Evolutionary conservation across 257 asterid genomes (phyloP), one percentile per base, ranked within the genome.

Genomic region (Cordia subcordata): DNA sequence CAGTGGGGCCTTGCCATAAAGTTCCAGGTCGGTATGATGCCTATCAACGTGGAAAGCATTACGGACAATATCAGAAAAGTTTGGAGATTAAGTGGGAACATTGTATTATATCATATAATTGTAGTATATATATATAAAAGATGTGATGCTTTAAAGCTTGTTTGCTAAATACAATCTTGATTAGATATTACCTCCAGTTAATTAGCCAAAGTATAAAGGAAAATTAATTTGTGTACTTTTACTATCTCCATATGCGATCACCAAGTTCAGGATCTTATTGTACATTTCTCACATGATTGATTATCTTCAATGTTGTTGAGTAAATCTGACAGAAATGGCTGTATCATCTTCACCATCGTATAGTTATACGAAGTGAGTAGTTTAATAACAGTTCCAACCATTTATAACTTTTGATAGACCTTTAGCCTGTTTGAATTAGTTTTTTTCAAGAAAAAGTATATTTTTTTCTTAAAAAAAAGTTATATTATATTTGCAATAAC

Each of bases 1-100:
- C 10, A 49, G 69, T 74, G 85, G 90, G 85, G 47, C 76, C 81
- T 80, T 82, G 85, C 69, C 70, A 80, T 81, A 68, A 33, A 80
- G 66, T 67, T 78, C 85, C 90, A 71, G 37, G 79, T 82, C 72
- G 72, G 81, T 65, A 72, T 74, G 49, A 69, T 70, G 77, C 49
- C 62, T 75, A 72, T 77, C 83, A 85, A 82, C 81, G 66, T 69
- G 39, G 62, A 49, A 53, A 49, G 66, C 72, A 70, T 65, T 67
- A 14, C 55, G 61, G 32, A 63, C 74, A 12, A 58, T 14, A 16
- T 53, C 53, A 56, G 55, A 58, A 53, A 58, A 58, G 57, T 56
- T 18, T 39, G 17, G 5, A 57, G 55, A 72, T 69, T 53, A 65
- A 71, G 61, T 57, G 19, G 61, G 65, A 44, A 54, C 12, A 32